Base-by-base conservation (phyloP, 345 rosid genomes). In the Populus alba region DNA sequence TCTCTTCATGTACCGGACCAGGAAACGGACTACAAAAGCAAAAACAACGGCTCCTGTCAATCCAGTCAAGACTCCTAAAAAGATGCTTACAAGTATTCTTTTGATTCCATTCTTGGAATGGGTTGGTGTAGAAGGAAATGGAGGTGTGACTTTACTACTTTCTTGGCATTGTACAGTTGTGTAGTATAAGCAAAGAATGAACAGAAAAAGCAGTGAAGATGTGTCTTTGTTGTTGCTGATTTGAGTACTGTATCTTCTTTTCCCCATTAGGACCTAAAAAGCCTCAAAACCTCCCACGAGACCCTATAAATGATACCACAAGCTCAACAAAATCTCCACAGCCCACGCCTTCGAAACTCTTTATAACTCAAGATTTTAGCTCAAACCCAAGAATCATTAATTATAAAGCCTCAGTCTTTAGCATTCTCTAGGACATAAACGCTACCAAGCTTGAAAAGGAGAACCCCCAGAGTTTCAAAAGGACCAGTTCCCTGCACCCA, bases 1-100 rank as follows among this genome's bases (percentile, higher is more conserved):
- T 77, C 84, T 82, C 85, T 80, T 90, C 81, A 95, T 87, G 91
- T 85, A 95, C 20, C 83, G 83, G 72, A 91, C 85, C 12, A 88
- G 71, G 85, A 77, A 77, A 62, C 89, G 87, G 62, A 93, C 83
- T 8, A 88, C 70, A 70, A 85, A 88, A 63, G 94, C 98, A 74
- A 88, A 79, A 47, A 87, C 78, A 75, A 89, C 3, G 55, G 96
- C 90, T 8, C 87, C 90, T 39, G 82, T 51, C 73, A 89, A 75
- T 12, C 97, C 98, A 0, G 95, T 92, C 25, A 91, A 47, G 27
- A 83, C 82, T 77, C 98, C 98, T 57, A 87, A 82, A 0, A 71
- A 75, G 73, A 94, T 75, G 75, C 97, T 91, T 8, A 92, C 67
- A 45, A 88, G 73, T 22, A 94, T 86, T 67, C 88, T 87, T 83